These are phyloP conservation scores for Berberis vulgaris DNA, from an alignment of 164 flowering plant species.

Conservation along the genomic window DNA sequence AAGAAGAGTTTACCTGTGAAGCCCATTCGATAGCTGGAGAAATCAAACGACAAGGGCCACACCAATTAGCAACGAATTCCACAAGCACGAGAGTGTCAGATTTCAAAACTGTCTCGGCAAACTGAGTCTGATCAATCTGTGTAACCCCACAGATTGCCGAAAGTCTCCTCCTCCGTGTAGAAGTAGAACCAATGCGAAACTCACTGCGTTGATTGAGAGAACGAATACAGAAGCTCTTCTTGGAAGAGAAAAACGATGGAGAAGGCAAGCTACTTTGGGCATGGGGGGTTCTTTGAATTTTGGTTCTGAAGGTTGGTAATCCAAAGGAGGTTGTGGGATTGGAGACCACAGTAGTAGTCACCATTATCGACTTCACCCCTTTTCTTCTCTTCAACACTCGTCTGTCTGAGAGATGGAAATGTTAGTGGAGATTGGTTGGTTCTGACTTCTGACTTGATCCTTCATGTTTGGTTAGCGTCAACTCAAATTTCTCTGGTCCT, in stretches of 20 bases:
- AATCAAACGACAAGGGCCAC: slow-evolving; percentile 83
- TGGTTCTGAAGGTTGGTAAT: not conserved
- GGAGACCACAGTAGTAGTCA: not conserved
- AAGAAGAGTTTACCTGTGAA: slow-evolving; percentile 38
- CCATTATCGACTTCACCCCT: too few relatives aligned
- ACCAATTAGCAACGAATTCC: slow-evolving; percentile 83
- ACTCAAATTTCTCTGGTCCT: too few relatives aligned
- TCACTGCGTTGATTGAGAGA: not conserved
- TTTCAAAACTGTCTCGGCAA: slow-evolving; percentile 43
- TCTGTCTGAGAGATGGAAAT: too few relatives aligned
- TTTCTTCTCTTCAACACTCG: too few relatives aligned
- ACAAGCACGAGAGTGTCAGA: slow-evolving; percentile 72
- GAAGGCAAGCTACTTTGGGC: not conserved
- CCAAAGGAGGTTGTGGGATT: not conserved
- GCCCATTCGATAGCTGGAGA: slow-evolving; percentile 52
- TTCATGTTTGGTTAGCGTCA: too few relatives aligned
- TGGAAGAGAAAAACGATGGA: not conserved
- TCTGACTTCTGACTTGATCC: too few relatives aligned
- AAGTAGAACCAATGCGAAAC: slow-evolving; percentile 1
- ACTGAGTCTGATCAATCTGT: slow-evolving; percentile 46
- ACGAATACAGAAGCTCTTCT: not conserved
- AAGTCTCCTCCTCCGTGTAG: not conserved
- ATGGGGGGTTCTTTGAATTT: not conserved
- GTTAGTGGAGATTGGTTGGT: too few relatives aligned
- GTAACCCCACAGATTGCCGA: slow-evolving; percentile 23